phyloP scores from a whole-genome alignment of 176 grass and related monocot species.

The Coix lacrymajobi region DNA sequence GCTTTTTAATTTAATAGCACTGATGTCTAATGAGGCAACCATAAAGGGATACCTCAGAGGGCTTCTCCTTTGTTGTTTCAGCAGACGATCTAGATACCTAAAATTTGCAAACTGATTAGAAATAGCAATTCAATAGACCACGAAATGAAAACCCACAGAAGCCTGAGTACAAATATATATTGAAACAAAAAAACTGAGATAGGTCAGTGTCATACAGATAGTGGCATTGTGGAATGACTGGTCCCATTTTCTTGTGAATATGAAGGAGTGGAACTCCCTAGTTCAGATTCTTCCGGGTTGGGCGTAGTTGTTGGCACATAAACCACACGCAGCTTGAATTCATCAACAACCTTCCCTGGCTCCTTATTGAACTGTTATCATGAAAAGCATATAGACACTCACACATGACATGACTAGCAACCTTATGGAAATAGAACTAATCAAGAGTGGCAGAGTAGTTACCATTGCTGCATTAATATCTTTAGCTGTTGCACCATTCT shows the following conservation, averaged over 20 bases:
- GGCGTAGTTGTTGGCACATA: slow-evolving; percentile 66
- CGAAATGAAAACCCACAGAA: background rate
- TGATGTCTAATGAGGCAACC: slow-evolving; percentile 9
- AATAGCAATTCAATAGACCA: slow-evolving; percentile 13
- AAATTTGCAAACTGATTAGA: slow-evolving; percentile 17
- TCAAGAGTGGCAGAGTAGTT: background rate
- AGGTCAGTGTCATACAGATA: slow-evolving; percentile 54
- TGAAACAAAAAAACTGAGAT: background rate
- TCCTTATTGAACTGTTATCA: slow-evolving; percentile 83
- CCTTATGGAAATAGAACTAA: background rate
- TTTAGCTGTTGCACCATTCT: slow-evolving; percentile 57
- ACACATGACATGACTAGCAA: background rate
- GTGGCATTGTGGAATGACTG: slow-evolving; percentile 38
- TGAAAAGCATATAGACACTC: slow-evolving; percentile 11
- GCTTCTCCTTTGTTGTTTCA: slow-evolving; percentile 68
- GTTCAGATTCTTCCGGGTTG: slow-evolving; percentile 71
- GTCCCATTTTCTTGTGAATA: slow-evolving; percentile 64
- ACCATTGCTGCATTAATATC: slow-evolving; percentile 78
- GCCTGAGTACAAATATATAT: slow-evolving; percentile 19
- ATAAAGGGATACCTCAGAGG: slow-evolving; percentile 49
- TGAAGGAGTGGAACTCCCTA: slow-evolving; percentile 65
- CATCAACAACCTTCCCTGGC: slow-evolving; percentile 75
- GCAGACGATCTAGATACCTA: slow-evolving; percentile 65
- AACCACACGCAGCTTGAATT: slow-evolving; percentile 88
- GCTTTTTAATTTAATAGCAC: background rate